These are phyloP conservation scores for Inonotus obliquus DNA, from an alignment of 1,284 basidiomycete genomes.

Conservation along the genomic window DNA sequence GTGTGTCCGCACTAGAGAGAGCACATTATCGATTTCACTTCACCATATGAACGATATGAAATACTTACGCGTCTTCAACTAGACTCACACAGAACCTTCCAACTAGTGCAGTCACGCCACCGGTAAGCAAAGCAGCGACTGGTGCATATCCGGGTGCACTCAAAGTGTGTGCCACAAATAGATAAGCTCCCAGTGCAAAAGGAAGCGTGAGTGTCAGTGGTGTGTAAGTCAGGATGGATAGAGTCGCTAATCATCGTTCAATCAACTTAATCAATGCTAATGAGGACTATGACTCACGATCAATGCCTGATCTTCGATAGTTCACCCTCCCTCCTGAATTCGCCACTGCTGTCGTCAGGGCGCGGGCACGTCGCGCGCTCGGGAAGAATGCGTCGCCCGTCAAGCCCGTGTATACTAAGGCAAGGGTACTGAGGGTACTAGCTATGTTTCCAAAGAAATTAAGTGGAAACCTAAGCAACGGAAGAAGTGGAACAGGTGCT, in stretches of 20 bases:
- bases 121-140: slow-evolving; percentile 72
- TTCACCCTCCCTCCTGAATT: slow-evolving; percentile 34
- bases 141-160: slow-evolving; percentile 74
- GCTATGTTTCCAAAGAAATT: slow-evolving; percentile 56
- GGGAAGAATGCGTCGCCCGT: slow-evolving; percentile 83
- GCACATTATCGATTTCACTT: background rate
- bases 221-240: slow-evolving; percentile 74
- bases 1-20: slow-evolving; percentile 58
- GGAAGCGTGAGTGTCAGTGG: slow-evolving; percentile 78
- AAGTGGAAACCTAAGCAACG: slow-evolving; percentile 44
- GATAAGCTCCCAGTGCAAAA: slow-evolving; percentile 77
- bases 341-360: slow-evolving; percentile 47
- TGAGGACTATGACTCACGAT: slow-evolving; percentile 42
- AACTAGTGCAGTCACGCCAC: slow-evolving; percentile 76
- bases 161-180: slow-evolving; percentile 85
- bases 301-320: slow-evolving; percentile 47
- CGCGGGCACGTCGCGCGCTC: slow-evolving; percentile 64
- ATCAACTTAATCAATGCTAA: slow-evolving; percentile 1
- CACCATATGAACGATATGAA: background rate
- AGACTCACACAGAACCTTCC: slow-evolving; percentile 80
- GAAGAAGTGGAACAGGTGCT: slow-evolving; percentile 35
- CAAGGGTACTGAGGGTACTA: slow-evolving; percentile 76
- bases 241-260: slow-evolving; percentile 43
- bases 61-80: slow-evolving; percentile 68
- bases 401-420: slow-evolving; percentile 80